These are phyloP conservation scores for Lasiodiplodia gonubiensis DNA, from an alignment of 2,329 filamentous ascomycete genomes.

Conservation along the genomic window DNA sequence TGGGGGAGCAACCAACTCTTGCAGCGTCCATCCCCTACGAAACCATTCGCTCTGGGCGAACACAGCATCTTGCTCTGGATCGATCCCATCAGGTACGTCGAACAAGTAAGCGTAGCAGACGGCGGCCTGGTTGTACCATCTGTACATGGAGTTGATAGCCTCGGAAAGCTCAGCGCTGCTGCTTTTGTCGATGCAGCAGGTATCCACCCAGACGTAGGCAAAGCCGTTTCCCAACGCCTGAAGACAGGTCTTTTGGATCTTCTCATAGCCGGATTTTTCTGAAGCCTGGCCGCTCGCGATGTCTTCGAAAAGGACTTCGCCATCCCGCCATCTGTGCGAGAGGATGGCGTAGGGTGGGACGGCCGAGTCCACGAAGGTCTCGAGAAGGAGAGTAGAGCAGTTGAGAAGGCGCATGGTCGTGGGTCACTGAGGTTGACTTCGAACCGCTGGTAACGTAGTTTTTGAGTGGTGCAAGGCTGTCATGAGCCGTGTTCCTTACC, in stretches of 20 bases:
- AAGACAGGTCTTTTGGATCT: conserved; percentile 16
- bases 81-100: conserved; percentile 23
- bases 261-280: conserved; percentile 15
- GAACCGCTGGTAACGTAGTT: too few relatives aligned
- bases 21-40: conserved; percentile 28
- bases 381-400: too few relatives aligned
- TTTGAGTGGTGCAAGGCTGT: too few relatives aligned
- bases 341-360: conserved; percentile 24
- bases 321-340: conserved; percentile 26
- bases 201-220: conserved; percentile 36
- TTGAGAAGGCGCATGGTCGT: too few relatives aligned
- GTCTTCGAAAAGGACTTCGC: conserved; percentile 24
- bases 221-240: conserved; percentile 30
- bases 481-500: too few relatives aligned
- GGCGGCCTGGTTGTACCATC: conserved; percentile 32
- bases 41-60: conserved; percentile 24
- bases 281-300: not conserved
- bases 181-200: conserved; percentile 32
- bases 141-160: conserved; percentile 35
- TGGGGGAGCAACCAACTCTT: conserved; percentile 29
- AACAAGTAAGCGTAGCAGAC: conserved; percentile 32
- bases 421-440: rapidly evolving
- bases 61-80: not conserved
- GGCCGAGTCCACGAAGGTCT: too few relatives aligned
- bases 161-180: conserved; percentile 32